These are phyloP conservation scores for Sclerotinia trifoliorum DNA, from an alignment of 2,329 filamentous ascomycete species.

Conservation along the genomic window DNA sequence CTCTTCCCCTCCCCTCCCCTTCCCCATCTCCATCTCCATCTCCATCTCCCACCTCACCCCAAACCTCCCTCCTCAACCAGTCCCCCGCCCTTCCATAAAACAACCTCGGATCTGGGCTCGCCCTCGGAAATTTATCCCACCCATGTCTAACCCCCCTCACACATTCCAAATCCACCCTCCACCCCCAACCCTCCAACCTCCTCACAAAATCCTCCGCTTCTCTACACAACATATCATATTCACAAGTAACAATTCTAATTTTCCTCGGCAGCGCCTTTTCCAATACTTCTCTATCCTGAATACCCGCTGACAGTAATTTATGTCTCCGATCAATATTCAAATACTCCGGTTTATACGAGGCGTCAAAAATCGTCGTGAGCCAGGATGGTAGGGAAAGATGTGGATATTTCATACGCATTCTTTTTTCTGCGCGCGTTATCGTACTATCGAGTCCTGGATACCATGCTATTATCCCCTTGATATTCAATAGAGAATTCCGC, in stretches of 20 bases:
- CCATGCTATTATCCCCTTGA: constrained; percentile 14
- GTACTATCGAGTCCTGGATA: constrained; percentile 24
- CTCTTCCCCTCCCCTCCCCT: too few relatives aligned
- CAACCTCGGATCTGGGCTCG: constrained; percentile 13
- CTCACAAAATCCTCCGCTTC: constrained; percentile 32
- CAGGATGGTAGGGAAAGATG: background rate
- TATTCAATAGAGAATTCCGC: background rate
- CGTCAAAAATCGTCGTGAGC: constrained; percentile 25
- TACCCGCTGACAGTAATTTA: constrained; percentile 21
- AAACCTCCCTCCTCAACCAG: constrained; percentile 17
- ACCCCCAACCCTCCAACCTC: constrained; percentile 30
- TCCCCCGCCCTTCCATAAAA: constrained; percentile 16
- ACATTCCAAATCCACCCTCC: constrained; percentile 29
- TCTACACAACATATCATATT: constrained; percentile 29
- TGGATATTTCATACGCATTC: constrained; percentile 7
- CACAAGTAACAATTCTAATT: constrained; percentile 32
- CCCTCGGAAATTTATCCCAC: constrained; percentile 31
- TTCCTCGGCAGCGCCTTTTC: constrained; percentile 28
- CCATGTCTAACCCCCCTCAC: constrained; percentile 32
- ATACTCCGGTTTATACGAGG: constrained; percentile 26
- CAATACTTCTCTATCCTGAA: constrained; percentile 29
- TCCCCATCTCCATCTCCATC: background rate
- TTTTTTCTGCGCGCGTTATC: constrained; percentile 18
- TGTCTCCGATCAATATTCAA: constrained; percentile 24
- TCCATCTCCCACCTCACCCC: background rate